Evolutionary conservation across 129 eudicot genomes (phyloP).

Genomic region (Flaveria trinervia): DNA sequence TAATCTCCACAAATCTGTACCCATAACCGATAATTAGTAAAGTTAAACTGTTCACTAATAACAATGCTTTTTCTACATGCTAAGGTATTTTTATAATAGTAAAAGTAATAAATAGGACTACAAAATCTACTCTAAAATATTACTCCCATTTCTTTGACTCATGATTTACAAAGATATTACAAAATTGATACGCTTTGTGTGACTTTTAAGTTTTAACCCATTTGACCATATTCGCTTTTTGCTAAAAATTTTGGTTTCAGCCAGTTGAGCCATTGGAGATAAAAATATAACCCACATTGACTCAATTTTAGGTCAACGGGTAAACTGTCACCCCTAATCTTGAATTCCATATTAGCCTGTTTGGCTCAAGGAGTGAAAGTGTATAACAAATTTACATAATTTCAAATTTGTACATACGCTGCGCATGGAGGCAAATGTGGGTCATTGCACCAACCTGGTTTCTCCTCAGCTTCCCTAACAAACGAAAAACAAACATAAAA

Average conservation of each 20-base stretch:
- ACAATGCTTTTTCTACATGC: neutral
- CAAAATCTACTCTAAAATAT: neutral
- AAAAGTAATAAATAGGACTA: too few species aligned
- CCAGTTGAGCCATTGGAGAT: neutral
- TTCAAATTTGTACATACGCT: conserved; percentile 49
- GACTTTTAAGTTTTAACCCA: neutral
- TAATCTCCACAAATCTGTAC: conserved; percentile 88
- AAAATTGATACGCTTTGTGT: neutral
- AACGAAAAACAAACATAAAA: neutral
- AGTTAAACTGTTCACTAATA: neutral
- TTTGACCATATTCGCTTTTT: neutral
- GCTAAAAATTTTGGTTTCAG: neutral
- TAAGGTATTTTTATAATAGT: too few species aligned
- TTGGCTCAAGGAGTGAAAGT: conserved; percentile 12
- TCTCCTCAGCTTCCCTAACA: conserved; percentile 71
- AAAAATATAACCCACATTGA: neutral
- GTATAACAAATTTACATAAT: neutral
- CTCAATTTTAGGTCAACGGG: neutral
- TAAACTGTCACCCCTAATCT: neutral
- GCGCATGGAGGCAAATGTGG: conserved; percentile 94
- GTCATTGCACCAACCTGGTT: conserved; percentile 80
- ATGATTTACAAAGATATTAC: neutral
- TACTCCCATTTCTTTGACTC: neutral
- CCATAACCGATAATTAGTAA: neutral
- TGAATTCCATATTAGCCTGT: neutral